phyloP scores from a whole-genome alignment of 2,329 filamentous ascomycete species.

The Trichoderma harzianum region DNA sequence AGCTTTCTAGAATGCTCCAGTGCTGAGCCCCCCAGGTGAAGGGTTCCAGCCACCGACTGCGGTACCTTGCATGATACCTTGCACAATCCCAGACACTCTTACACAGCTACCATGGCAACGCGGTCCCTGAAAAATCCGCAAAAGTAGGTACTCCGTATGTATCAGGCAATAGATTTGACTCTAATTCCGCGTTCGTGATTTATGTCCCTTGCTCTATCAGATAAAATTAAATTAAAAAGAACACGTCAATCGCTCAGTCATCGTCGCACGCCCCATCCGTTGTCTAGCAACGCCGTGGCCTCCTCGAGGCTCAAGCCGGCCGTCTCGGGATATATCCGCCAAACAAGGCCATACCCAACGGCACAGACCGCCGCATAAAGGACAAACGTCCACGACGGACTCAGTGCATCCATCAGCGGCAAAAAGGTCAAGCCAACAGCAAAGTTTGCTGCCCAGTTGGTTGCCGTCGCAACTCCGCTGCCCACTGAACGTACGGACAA shows the following conservation, averaged over 20 bases:
- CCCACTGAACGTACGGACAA: constrained; percentile 69
- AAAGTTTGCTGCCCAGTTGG: constrained; percentile 86
- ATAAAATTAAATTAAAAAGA: not conserved
- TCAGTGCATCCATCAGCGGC: constrained; percentile 76
- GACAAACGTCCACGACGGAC: constrained; percentile 73
- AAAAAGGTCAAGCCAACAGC: constrained; percentile 82
- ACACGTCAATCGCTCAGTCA: not conserved
- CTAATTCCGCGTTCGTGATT: not conserved
- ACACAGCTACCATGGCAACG: constrained; percentile 5
- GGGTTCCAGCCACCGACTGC: not conserved
- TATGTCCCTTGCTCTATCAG: not conserved
- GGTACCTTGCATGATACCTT: constrained; percentile 8
- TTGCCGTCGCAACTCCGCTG: constrained; percentile 70
- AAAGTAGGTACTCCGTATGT: not conserved
- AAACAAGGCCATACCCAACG: constrained; percentile 64
- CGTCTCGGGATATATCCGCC: constrained; percentile 81
- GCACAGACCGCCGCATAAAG: constrained; percentile 73
- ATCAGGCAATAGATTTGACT: not conserved
- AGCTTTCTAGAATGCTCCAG: constrained; percentile 3
- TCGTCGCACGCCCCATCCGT: constrained; percentile 68
- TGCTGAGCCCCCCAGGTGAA: not conserved
- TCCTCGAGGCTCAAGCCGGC: constrained; percentile 79
- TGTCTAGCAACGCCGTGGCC: constrained; percentile 65
- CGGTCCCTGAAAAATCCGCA: not conserved
- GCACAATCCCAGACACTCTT: not conserved